phyloP scores from a whole-genome alignment of 1,284 basidiomycete species.

The Singerocomus inundabilis region DNA sequence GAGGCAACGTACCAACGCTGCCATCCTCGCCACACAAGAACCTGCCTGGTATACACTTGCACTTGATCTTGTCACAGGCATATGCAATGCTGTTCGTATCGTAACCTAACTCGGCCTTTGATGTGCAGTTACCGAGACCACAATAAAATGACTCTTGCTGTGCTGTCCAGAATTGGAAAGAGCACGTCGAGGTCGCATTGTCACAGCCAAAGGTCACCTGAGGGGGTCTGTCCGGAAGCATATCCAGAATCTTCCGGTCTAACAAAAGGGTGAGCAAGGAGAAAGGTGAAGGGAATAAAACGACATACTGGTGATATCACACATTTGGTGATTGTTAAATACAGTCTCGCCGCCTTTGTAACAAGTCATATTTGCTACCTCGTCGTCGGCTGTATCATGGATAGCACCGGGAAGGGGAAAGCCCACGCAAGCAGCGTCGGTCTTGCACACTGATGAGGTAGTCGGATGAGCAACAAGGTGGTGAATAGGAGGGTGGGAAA shows the following conservation, averaged over 20 bases:
- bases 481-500: background rate
- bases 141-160: slow-evolving; percentile 96
- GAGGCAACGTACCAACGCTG: slow-evolving; percentile 72
- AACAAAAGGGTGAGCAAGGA: slow-evolving; percentile 5
- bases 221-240: slow-evolving; percentile 84
- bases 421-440: slow-evolving; percentile 71
- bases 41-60: slow-evolving; percentile 86
- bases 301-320: slow-evolving; percentile 89
- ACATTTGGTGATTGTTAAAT: slow-evolving; percentile 94
- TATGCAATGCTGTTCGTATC: slow-evolving; percentile 76
- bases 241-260: slow-evolving; percentile 89
- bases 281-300: background rate
- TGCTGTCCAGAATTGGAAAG: slow-evolving; percentile 98
- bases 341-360: slow-evolving; percentile 91
- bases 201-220: slow-evolving; percentile 96
- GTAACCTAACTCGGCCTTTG: slow-evolving; percentile 51
- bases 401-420: slow-evolving; percentile 65
- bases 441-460: slow-evolving; percentile 73
- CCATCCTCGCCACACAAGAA: slow-evolving; percentile 97
- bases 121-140: slow-evolving; percentile 67
- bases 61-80: slow-evolving; percentile 80
- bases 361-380: slow-evolving; percentile 81
- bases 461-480: background rate
- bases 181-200: slow-evolving; percentile 58
- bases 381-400: slow-evolving; percentile 42